Conservation (phyloP, 768 basidiomycete species). For the Psilocybe tampanensis region DNA sequence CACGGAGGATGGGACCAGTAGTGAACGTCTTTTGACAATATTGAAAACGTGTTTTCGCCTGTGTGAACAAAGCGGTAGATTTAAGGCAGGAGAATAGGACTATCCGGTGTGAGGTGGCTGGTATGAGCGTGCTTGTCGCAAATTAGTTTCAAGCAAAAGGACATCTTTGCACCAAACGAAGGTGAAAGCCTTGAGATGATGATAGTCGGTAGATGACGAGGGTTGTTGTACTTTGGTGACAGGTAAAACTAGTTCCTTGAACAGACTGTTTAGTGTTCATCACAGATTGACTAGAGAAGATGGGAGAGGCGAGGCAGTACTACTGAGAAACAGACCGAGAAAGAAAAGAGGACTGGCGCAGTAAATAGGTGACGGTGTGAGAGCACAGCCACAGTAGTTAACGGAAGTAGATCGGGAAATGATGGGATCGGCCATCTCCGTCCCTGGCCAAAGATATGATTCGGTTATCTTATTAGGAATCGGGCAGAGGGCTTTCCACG, state of each 20-base stretch:
- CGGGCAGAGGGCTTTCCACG: constrained; percentile 16
- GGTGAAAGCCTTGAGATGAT: too few relatives aligned
- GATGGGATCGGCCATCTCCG: constrained; percentile 24
- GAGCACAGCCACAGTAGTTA: constrained; percentile 21
- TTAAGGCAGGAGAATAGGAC: background rate
- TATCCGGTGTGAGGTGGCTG: background rate
- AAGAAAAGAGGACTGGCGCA: too few relatives aligned
- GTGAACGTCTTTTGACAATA: background rate
- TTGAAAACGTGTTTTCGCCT: background rate
- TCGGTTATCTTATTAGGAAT: constrained; percentile 25
- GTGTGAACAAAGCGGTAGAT: background rate
- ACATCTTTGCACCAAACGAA: background rate
- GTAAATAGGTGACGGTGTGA: background rate
- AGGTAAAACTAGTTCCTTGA: too few relatives aligned
- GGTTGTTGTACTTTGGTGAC: too few relatives aligned
- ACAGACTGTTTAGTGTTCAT: too few relatives aligned
- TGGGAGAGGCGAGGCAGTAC: too few relatives aligned
- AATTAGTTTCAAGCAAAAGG: constrained; percentile 1
- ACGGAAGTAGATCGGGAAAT: constrained; percentile 21
- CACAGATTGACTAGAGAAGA: too few relatives aligned
- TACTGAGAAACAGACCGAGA: too few relatives aligned
- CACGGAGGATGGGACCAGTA: constrained; percentile 10
- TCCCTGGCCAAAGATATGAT: constrained; percentile 10
- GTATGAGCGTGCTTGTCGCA: constrained; percentile 8
- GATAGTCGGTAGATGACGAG: background rate